phyloP scores from a whole-genome alignment of 1,284 basidiomycete species.

The Baeospora myosura region DNA sequence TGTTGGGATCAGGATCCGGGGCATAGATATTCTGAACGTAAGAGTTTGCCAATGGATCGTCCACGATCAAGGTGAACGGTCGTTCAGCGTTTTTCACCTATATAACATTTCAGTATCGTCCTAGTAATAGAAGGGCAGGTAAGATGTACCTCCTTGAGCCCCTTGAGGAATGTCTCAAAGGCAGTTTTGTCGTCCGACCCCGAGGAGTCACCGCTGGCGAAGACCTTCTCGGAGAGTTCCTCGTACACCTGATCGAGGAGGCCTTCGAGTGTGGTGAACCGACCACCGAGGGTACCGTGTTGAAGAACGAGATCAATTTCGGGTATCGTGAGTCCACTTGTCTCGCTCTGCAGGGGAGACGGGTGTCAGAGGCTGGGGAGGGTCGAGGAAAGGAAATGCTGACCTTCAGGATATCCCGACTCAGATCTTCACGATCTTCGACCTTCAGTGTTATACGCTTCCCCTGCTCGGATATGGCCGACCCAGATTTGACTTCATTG shows the following conservation, averaged over 20 bases:
- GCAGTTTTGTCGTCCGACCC: constrained; percentile 40
- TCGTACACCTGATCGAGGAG: constrained; percentile 93
- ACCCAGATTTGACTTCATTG: constrained; percentile 95
- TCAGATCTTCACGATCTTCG: constrained; percentile 90
- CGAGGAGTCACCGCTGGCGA: constrained; percentile 69
- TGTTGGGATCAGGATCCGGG: constrained; percentile 87
- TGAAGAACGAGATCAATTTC: constrained; percentile 93
- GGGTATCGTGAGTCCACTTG: constrained; percentile 84
- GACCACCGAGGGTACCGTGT: constrained; percentile 93
- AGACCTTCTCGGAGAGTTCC: constrained; percentile 88
- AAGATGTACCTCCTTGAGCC: constrained; percentile 64
- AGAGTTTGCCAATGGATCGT: constrained; percentile 93
- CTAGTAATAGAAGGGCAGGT: no score
- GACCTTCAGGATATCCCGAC: constrained; percentile 90
- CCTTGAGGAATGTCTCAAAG: constrained; percentile 74
- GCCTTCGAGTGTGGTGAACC: constrained; percentile 97
- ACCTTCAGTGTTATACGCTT: constrained; percentile 87
- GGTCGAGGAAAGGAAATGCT: constrained; percentile 1
- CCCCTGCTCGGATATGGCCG: constrained; percentile 81
- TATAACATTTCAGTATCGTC: constrained; percentile 4
- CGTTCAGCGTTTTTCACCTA: constrained; percentile 71
- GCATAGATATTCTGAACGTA: constrained; percentile 95
- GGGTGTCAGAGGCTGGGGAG: not conserved
- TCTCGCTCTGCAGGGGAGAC: constrained; percentile 63
- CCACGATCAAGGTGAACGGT: constrained; percentile 88